Percentiles rank a stretch among this genome's conserved stretches.
phyloP scores from a whole-genome alignment of 306 rosid genomes.

The Begonia fuchsioides region DNA sequence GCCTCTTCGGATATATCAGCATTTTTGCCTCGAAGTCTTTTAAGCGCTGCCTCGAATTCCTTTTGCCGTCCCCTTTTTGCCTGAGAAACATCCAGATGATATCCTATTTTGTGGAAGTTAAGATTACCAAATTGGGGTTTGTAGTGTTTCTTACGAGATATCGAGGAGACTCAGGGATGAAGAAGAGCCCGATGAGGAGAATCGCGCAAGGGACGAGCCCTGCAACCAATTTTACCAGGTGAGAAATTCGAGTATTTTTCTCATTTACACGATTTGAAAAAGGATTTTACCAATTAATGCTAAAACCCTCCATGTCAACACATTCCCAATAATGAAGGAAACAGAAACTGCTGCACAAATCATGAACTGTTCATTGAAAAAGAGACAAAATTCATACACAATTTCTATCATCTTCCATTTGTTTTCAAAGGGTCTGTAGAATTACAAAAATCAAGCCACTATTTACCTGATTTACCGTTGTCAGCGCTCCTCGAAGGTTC shows the following conservation, averaged over 20 bases:
- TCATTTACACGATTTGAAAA: neutral
- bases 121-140: no score
- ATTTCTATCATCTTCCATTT: neutral
- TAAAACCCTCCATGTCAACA: slow-evolving; percentile 65
- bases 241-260: neutral
- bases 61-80: slow-evolving; percentile 43
- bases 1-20: slow-evolving; percentile 55
- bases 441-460: neutral
- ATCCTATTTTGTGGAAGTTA: no score
- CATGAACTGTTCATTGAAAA: slow-evolving; percentile 41
- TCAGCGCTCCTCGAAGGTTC: slow-evolving; percentile 66
- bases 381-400: neutral
- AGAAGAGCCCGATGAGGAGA: no score
- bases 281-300: slow-evolving; percentile 45
- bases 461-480: slow-evolving; percentile 73
- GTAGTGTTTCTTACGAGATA: slow-evolving; percentile 55
- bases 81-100: slow-evolving; percentile 18
- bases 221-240: no score
- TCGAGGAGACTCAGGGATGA: slow-evolving; percentile 96
- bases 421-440: neutral
- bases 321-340: slow-evolving; percentile 62
- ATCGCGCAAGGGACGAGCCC: no score
- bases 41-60: slow-evolving; percentile 53
- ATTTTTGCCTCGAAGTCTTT: slow-evolving; percentile 63
- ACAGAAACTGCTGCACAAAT: slow-evolving; percentile 47